Conservation (phyloP, 179 eudicot species). For the Gypsophila paniculata region DNA sequence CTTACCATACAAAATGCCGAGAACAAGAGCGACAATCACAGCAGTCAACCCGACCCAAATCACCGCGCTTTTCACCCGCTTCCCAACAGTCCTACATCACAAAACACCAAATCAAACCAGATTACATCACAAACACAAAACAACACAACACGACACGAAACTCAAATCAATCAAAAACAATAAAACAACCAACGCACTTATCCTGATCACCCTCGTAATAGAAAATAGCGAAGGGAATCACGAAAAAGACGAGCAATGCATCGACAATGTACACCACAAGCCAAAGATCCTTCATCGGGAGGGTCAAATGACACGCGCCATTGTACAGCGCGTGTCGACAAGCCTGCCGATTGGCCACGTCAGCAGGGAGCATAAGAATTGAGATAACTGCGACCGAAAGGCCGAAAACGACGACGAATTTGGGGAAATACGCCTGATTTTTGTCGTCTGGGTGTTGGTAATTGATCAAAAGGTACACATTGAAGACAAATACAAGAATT, state of each 20-base stretch:
- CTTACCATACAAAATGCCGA: constrained; percentile 92
- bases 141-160: not conserved
- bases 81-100: constrained; percentile 56
- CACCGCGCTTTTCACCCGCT: constrained; percentile 69
- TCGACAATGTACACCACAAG: constrained; percentile 73
- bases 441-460: constrained; percentile 94
- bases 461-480: constrained; percentile 77
- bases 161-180: constrained; percentile 1
- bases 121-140: constrained; percentile 4
- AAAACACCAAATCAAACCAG: too few species aligned
- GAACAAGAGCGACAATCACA: constrained; percentile 64
- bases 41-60: constrained; percentile 74
- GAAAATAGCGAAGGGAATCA: constrained; percentile 95
- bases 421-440: constrained; percentile 93
- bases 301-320: constrained; percentile 83
- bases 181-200: constrained; percentile 38
- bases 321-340: constrained; percentile 83
- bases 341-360: constrained; percentile 93
- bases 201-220: constrained; percentile 98
- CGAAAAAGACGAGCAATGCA: constrained; percentile 82
- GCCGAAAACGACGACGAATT: constrained; percentile 91
- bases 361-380: constrained; percentile 95
- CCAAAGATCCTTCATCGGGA: constrained; percentile 97
- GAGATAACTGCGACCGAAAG: constrained; percentile 85
- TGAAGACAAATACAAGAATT: constrained; percentile 71